Evolutionary conservation across 1,284 basidiomycete genomes (phyloP), one percentile per base, ranked within the genome.

Genomic region (Ceratobasidium sp.): DNA sequence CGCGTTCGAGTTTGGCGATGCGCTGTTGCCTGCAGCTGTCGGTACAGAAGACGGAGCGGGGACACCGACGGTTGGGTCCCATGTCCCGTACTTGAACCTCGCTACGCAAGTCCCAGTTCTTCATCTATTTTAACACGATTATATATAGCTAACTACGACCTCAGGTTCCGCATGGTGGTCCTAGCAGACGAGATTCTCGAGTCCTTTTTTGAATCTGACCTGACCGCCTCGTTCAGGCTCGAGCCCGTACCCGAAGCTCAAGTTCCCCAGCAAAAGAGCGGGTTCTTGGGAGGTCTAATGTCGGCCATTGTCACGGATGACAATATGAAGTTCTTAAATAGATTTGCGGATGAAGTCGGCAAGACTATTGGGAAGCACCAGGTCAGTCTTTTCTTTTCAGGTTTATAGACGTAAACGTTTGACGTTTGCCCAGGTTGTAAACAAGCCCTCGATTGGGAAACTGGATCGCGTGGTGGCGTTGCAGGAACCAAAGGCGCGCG

Each of bases 131-230:
- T 46, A 51, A 46, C 32, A 52, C 22, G 43, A 54, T 52, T 22
- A 25, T 25, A 32, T 13, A 32, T 13, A 49, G 32, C 32, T 15
- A 54, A 64, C 5, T 22, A 9, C 8, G 76, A 25, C 83, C 85
- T 9, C 67, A 97, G 96, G 15, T 98, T 98, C 89, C 91, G 97
- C 15, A 98, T 98, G 96, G 96, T 98, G 57, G 93, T 98, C 3
- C 88, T 98, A 8, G 96, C 96, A 0, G 97, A 98, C 80, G 96
- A 98, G 82, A 88, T 98, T 25, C 88, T 98, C 13, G 97, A 98
- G 82, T 92, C 93, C 0, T 98, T 98, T 87, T 98, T 98, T 82
- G 95, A 96, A 80, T 89, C 91, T 0, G 97, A 98, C 82, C 87
- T 98, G 77, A 91, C 94, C 0, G 90, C 89, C 0, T 96, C 95